Conservation (phyloP, 768 basidiomycete genomes). For the Paxillus rubicundulus region DNA sequence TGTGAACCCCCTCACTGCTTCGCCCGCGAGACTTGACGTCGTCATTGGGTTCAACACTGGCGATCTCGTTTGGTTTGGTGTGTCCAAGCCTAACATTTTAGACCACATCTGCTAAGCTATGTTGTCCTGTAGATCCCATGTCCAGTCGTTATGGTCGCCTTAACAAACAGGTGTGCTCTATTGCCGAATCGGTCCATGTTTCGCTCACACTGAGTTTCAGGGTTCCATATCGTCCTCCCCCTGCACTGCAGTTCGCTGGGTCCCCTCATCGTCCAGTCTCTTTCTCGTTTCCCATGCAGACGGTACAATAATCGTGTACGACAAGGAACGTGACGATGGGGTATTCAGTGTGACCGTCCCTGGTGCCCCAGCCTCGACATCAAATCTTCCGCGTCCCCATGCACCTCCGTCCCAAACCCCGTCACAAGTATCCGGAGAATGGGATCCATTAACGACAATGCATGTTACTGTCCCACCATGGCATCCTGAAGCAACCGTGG, state of each 20-base stretch:
- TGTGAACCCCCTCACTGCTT: constrained; percentile 76
- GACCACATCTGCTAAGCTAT: constrained; percentile 4
- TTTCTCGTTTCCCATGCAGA: constrained; percentile 89
- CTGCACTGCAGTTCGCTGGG: constrained; percentile 90
- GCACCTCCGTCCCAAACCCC: constrained; percentile 24
- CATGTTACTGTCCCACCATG: constrained; percentile 84
- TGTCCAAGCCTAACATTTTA: constrained; percentile 19
- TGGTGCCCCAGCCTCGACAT: constrained; percentile 23
- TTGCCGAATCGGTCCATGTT: not conserved
- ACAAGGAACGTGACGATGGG: constrained; percentile 89
- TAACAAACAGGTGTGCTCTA: constrained; percentile 68
- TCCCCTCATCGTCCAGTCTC: constrained; percentile 73
- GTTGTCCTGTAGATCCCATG: constrained; percentile 59
- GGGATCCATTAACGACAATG: constrained; percentile 76
- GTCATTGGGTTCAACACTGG: constrained; percentile 92
- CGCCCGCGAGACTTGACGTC: constrained; percentile 76
- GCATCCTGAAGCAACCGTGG: constrained; percentile 55
- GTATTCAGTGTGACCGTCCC: constrained; percentile 65
- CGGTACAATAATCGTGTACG: constrained; percentile 85
- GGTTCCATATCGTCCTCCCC: constrained; percentile 78
- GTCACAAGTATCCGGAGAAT: constrained; percentile 42
- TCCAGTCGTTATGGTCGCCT: constrained; percentile 79
- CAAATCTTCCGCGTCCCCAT: constrained; percentile 25
- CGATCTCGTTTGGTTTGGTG: constrained; percentile 96
- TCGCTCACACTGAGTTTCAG: constrained; percentile 32